Conservation (phyloP, 192 early-diverging fungal species). For the Paraglomus brasilianum region DNA sequence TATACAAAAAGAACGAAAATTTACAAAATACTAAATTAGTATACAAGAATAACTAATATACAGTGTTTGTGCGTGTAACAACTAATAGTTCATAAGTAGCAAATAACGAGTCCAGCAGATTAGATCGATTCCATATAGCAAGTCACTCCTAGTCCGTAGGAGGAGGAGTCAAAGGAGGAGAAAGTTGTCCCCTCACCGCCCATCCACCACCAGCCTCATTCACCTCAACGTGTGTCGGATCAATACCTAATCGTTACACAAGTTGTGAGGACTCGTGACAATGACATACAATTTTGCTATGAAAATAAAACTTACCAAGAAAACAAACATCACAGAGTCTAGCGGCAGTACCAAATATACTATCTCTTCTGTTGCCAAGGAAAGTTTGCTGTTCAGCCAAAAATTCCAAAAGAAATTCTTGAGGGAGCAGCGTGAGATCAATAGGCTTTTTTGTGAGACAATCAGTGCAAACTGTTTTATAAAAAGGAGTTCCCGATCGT, state of each 20-base stretch:
- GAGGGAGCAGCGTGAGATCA: constrained; percentile 28
- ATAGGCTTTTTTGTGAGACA: constrained; percentile 49
- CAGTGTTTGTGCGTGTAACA: no score
- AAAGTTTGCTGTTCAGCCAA: background rate
- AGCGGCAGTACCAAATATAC: background rate
- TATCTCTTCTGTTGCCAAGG: background rate
- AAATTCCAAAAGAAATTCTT: constrained; percentile 4
- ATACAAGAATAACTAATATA: no score
- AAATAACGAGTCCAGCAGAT: no score
- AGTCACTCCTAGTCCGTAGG: background rate
- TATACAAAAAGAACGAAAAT: no score
- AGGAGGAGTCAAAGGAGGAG: constrained; percentile 10
- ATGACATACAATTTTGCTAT: background rate
- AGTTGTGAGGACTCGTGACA: background rate
- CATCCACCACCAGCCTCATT: constrained; percentile 23
- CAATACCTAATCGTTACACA: constrained; percentile 10
- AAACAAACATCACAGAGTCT: constrained; percentile 30
- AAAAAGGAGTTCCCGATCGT: background rate
- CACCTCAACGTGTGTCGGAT: constrained; percentile 10
- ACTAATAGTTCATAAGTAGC: no score
- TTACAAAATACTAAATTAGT: no score
- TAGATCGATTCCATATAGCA: no score
- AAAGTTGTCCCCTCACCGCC: background rate
- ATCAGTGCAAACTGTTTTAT: constrained; percentile 40
- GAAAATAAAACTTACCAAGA: constrained; percentile 12